Conservation (phyloP, 805 yeast species). For the Zygotorulaspora danielsina region DNA sequence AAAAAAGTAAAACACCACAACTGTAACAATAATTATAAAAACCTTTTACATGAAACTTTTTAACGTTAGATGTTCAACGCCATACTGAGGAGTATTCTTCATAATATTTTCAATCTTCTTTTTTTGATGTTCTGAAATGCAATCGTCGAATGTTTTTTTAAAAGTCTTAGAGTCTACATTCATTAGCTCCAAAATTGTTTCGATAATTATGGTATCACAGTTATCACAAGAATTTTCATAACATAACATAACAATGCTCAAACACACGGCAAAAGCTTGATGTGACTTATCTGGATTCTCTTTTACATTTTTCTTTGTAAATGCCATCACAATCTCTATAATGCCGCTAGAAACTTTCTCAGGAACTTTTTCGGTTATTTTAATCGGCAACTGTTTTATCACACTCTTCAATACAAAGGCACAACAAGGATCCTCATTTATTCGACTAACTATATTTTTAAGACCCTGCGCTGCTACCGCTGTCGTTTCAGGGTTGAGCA, state of each 20-base stretch:
- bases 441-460: slow-evolving; percentile 45
- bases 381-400: slow-evolving; percentile 43
- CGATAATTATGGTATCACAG: slow-evolving; percentile 41
- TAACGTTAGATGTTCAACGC: slow-evolving; percentile 3
- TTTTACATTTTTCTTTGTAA: slow-evolving; percentile 38
- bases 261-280: slow-evolving; percentile 11
- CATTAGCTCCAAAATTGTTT: slow-evolving; percentile 46
- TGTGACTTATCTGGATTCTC: slow-evolving; percentile 12
- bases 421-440: slow-evolving; percentile 28
- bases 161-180: slow-evolving; percentile 44
- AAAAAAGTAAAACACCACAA: not conserved
- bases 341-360: slow-evolving; percentile 5
- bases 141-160: slow-evolving; percentile 43
- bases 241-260: slow-evolving; percentile 41
- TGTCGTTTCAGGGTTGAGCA: slow-evolving; percentile 37
- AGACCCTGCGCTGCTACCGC: slow-evolving; percentile 56
- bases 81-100: slow-evolving; percentile 6
- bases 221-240: slow-evolving; percentile 21
- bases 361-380: slow-evolving; percentile 12
- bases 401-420: slow-evolving; percentile 41
- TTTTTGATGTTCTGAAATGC: slow-evolving; percentile 40
- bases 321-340: slow-evolving; percentile 36
- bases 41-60: slow-evolving; percentile 7
- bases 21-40: too few relatives aligned
- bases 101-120: slow-evolving; percentile 19